Conservation (phyloP, 2,329 filamentous ascomycete genomes). For the Scytalidium lignicola region DNA sequence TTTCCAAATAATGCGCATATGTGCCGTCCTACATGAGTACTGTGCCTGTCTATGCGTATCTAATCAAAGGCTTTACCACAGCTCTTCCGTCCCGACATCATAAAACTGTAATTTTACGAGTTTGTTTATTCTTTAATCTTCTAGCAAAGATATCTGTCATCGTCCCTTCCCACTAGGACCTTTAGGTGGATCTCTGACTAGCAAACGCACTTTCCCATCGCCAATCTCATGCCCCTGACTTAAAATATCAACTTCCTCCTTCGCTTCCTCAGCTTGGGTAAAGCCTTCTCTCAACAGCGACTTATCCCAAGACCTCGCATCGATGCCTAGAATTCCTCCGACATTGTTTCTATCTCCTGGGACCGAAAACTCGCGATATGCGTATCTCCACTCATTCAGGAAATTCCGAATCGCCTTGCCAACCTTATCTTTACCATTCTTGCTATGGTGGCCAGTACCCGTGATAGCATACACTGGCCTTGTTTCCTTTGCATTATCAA, state of each 20-base stretch:
- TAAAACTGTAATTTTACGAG: constrained; percentile 13
- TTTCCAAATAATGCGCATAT: too few relatives aligned
- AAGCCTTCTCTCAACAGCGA: constrained; percentile 44
- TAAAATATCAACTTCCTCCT: constrained; percentile 48
- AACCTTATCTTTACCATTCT: constrained; percentile 98
- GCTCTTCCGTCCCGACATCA: too few relatives aligned
- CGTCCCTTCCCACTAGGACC: constrained; percentile 20
- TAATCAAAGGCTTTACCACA: too few relatives aligned
- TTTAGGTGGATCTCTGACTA: constrained; percentile 47
- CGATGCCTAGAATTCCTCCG: constrained; percentile 70
- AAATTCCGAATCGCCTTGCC: constrained; percentile 89
- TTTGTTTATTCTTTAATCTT: constrained; percentile 22
- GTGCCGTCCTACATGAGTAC: too few relatives aligned
- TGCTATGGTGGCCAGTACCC: constrained; percentile 93
- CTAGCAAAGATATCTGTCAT: constrained; percentile 13
- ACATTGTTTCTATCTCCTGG: constrained; percentile 82
- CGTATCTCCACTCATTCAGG: constrained; percentile 92
- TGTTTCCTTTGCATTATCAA: constrained; percentile 70
- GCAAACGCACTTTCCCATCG: constrained; percentile 59
- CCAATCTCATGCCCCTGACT: constrained; percentile 64
- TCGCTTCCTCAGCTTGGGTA: constrained; percentile 23
- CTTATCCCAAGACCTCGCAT: constrained; percentile 64
- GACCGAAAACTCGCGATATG: constrained; percentile 92
- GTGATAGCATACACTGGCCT: constrained; percentile 91
- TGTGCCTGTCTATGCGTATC: too few relatives aligned